Evolutionary conservation across 169 alveolate genomes (phyloP).

Genomic region (Sarcocystis neurona): DNA sequence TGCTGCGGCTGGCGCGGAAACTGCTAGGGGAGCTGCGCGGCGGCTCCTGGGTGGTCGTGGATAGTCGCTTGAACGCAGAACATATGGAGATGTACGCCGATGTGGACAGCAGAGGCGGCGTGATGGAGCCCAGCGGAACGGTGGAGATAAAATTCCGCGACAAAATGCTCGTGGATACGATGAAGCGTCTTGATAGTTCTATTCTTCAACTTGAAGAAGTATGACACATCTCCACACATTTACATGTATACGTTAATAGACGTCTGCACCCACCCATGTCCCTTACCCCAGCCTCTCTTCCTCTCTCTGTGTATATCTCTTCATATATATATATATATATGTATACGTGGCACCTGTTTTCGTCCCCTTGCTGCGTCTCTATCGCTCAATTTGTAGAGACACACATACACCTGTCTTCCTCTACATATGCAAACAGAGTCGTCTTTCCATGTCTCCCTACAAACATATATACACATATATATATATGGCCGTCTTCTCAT

Average conservation of each 20-base stretch:
- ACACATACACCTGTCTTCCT: too few species aligned
- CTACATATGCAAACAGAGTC: too few species aligned
- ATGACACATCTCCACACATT: background rate
- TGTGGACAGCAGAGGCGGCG: conserved; percentile 78
- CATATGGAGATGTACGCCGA: conserved; percentile 85
- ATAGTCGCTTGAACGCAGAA: conserved; percentile 78
- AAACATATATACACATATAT: too few species aligned
- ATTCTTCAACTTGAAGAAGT: conserved; percentile 10
- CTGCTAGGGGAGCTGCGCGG: conserved; percentile 84
- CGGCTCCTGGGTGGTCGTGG: conserved; percentile 89
- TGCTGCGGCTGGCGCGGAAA: too few species aligned
- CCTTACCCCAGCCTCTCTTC: background rate
- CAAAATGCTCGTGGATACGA: conserved; percentile 44
- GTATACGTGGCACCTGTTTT: too few species aligned
- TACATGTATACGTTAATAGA: too few species aligned
- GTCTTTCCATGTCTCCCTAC: too few species aligned
- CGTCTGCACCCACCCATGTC: background rate
- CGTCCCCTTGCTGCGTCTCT: too few species aligned
- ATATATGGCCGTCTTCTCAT: too few species aligned
- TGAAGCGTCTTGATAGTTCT: background rate
- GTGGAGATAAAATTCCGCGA: conserved; percentile 62
- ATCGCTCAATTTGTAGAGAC: too few species aligned
- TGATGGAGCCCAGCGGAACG: conserved; percentile 77
- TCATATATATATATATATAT: too few species aligned
- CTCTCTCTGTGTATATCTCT: too few species aligned